Evolutionary conservation across 2,329 filamentous ascomycete genomes (phyloP).

Genomic region (Calonectria honghensis): DNA sequence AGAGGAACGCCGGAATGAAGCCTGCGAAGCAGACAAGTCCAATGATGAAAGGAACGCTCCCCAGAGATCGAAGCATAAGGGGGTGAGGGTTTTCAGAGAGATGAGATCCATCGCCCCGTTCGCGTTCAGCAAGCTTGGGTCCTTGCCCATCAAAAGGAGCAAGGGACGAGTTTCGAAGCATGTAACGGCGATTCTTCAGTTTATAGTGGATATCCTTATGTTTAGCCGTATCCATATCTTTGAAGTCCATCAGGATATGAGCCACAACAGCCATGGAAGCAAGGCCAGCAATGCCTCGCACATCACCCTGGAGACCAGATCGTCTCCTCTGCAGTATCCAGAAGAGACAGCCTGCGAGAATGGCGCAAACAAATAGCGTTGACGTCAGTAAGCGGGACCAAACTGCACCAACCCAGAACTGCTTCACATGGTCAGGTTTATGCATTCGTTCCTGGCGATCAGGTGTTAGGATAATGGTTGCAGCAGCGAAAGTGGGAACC

Average conservation of each 20-base stretch:
- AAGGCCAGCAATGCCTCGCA: slow-evolving; percentile 83
- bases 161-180: slow-evolving; percentile 81
- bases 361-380: slow-evolving; percentile 74
- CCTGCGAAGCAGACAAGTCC: slow-evolving; percentile 74
- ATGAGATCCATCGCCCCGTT: slow-evolving; percentile 69
- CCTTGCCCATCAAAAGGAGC: slow-evolving; percentile 76
- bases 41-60: slow-evolving; percentile 76
- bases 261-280: slow-evolving; percentile 84
- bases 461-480: slow-evolving; percentile 75
- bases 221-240: slow-evolving; percentile 80
- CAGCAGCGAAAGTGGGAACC: slow-evolving; percentile 81
- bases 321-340: slow-evolving; percentile 77
- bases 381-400: slow-evolving; percentile 78
- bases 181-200: slow-evolving; percentile 80
- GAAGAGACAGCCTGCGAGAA: slow-evolving; percentile 74
- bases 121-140: slow-evolving; percentile 62
- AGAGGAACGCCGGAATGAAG: slow-evolving; percentile 78
- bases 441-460: slow-evolving; percentile 65
- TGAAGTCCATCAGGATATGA: slow-evolving; percentile 84
- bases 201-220: slow-evolving; percentile 80
- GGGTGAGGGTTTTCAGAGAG: slow-evolving; percentile 79
- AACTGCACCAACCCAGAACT: slow-evolving; percentile 72
- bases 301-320: slow-evolving; percentile 80
- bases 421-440: slow-evolving; percentile 68
- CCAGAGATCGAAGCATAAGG: slow-evolving; percentile 78